A percentile compares a stretch with the other conserved stretches of the same genome.
phyloP scores from a whole-genome alignment of 1,139 yeast genomes.

The Lodderomyces pseudojiufengensis region DNA sequence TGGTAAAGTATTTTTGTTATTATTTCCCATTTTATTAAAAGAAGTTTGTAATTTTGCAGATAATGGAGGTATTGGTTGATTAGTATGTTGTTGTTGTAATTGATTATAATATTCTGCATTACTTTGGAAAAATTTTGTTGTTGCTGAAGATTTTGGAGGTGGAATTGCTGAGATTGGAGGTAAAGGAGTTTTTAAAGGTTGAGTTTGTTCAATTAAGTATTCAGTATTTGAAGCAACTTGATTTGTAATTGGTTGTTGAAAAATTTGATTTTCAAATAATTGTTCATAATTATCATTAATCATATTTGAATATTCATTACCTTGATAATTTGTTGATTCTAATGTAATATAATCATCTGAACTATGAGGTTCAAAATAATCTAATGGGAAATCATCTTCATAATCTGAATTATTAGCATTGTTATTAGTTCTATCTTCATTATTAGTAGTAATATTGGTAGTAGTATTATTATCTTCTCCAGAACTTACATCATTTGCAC shows the following conservation, averaged over 20 bases:
- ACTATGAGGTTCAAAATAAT: slow-evolving; percentile 42
- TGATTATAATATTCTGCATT: not conserved
- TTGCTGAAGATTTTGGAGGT: slow-evolving; percentile 5
- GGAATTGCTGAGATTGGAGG: slow-evolving; percentile 16
- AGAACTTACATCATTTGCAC: too few relatives aligned
- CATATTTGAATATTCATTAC: slow-evolving; percentile 20
- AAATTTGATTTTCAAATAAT: slow-evolving; percentile 20
- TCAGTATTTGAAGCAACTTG: slow-evolving; percentile 41
- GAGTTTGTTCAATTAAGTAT: slow-evolving; percentile 47
- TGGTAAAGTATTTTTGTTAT: too few relatives aligned
- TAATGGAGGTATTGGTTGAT: slow-evolving; percentile 13
- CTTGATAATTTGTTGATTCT: slow-evolving; percentile 27
- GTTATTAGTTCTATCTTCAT: not conserved
- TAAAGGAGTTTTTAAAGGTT: slow-evolving; percentile 31
- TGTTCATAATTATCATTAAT: slow-evolving; percentile 26
- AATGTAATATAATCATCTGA: slow-evolving; percentile 32
- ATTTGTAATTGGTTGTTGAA: slow-evolving; percentile 14
- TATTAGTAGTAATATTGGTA: not conserved
- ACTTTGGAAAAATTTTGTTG: not conserved
- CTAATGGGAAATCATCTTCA: slow-evolving; percentile 69
- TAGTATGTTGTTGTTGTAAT: slow-evolving; percentile 14
- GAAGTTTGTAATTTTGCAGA: slow-evolving; percentile 4
- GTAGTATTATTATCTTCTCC: not conserved
- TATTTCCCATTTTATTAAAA: not conserved
- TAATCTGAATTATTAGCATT: slow-evolving; percentile 20